Conservation (phyloP, 371 early-diverging fungal species). For the Actinomortierella ambigua region DNA sequence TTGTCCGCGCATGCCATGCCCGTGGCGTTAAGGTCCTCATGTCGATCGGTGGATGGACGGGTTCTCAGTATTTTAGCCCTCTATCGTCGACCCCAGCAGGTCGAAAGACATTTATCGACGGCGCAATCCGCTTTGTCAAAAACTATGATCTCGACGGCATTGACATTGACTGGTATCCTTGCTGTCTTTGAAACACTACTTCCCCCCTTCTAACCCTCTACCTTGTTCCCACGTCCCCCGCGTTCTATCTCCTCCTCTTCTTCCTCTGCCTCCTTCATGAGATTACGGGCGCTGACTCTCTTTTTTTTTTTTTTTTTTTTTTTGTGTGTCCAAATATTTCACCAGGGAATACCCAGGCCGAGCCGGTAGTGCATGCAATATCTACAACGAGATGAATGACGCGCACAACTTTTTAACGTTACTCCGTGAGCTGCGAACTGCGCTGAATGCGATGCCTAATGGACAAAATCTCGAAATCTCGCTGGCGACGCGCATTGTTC, state of each 20-base stretch:
- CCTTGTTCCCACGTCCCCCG: background rate
- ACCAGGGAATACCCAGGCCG: slow-evolving; percentile 88
- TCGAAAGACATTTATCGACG: slow-evolving; percentile 56
- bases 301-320: background rate
- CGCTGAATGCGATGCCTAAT: slow-evolving; percentile 52
- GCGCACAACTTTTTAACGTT: slow-evolving; percentile 63
- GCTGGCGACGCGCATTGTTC: slow-evolving; percentile 71
- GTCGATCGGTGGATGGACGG: slow-evolving; percentile 80
- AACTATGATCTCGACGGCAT: slow-evolving; percentile 62
- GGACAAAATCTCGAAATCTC: slow-evolving; percentile 64
- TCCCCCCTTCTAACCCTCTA: background rate
- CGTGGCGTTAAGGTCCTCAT: slow-evolving; percentile 58
- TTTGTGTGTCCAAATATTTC: slow-evolving; percentile 24
- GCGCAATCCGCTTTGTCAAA: slow-evolving; percentile 44
- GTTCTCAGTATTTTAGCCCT: slow-evolving; percentile 63
- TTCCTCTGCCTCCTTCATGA: background rate
- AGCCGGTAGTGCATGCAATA: slow-evolving; percentile 72
- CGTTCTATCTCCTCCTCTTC: background rate
- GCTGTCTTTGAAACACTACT: background rate
- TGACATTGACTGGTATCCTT: slow-evolving; percentile 56
- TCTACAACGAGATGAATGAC: slow-evolving; percentile 54
- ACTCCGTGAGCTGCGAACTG: slow-evolving; percentile 66
- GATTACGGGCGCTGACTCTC: too few relatives aligned
- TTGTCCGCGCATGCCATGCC: slow-evolving; percentile 24
- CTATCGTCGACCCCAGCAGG: slow-evolving; percentile 50